phyloP scores from a whole-genome alignment of 2,329 filamentous ascomycete genomes.

The Phialocephala sp. region DNA sequence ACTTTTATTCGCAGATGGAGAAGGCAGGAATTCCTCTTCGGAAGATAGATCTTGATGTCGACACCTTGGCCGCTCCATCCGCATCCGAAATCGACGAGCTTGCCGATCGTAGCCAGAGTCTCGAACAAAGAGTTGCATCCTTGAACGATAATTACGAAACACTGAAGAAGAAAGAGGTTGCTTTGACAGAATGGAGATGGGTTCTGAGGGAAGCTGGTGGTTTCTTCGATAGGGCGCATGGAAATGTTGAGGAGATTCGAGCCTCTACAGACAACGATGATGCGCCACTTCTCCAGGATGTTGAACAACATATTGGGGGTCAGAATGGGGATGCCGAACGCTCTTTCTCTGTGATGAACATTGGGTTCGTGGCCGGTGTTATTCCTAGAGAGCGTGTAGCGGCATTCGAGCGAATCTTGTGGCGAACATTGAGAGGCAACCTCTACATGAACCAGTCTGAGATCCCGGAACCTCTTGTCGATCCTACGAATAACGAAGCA shows the following conservation, averaged over 20 bases:
- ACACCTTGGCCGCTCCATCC: conserved; percentile 84
- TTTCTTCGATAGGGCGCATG: conserved; percentile 96
- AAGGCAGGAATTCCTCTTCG: conserved; percentile 86
- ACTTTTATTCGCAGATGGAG: conserved; percentile 95
- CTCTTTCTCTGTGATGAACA: conserved; percentile 97
- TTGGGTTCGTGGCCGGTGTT: conserved; percentile 96
- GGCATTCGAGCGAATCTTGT: conserved; percentile 95
- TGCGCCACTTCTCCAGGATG: conserved; percentile 88
- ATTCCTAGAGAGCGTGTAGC: conserved; percentile 92
- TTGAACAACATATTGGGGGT: conserved; percentile 82
- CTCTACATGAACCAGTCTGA: conserved; percentile 99
- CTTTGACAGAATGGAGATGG: conserved; percentile 98
- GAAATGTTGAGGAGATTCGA: conserved; percentile 95
- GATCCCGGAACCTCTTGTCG: conserved; percentile 90
- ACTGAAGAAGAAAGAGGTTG: conserved; percentile 95
- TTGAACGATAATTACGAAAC: conserved; percentile 99
- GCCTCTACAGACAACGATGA: conserved; percentile 86
- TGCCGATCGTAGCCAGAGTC: conserved; percentile 85
- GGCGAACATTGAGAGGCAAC: conserved; percentile 96
- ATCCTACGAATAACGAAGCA: conserved; percentile 90
- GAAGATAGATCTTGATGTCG: conserved; percentile 88
- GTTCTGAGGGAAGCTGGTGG: conserved; percentile 94
- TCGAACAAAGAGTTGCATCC: conserved; percentile 89
- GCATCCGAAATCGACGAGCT: conserved; percentile 97
- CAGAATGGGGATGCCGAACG: conserved; percentile 68